Percentiles rank a stretch among this genome's conserved stretches.
Evolutionary conservation across 768 basidiomycete species (phyloP).

Genomic region (Macrolepiota dolichaula): DNA sequence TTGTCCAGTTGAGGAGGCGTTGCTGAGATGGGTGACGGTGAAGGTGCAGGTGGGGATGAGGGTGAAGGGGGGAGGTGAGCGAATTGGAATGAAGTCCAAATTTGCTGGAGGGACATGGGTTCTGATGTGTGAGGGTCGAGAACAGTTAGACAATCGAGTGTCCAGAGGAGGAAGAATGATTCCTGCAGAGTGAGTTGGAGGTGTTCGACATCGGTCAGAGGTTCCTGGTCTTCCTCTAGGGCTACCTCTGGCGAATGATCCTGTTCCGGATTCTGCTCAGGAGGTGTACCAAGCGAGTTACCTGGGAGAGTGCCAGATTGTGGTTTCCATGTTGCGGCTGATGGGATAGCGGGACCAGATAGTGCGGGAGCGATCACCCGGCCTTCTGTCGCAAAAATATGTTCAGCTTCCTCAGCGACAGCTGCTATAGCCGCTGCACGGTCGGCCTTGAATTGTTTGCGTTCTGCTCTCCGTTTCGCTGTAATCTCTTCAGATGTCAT

Average conservation of each 20-base stretch:
- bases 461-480: constrained; percentile 80
- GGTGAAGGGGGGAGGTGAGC: constrained; percentile 40
- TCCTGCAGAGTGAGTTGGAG: constrained; percentile 87
- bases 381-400: constrained; percentile 67
- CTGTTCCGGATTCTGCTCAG: constrained; percentile 23
- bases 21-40: constrained; percentile 20
- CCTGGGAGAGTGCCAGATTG: constrained; percentile 16
- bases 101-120: constrained; percentile 50
- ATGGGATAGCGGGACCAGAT: constrained; percentile 64
- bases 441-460: constrained; percentile 91
- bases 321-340: constrained; percentile 76
- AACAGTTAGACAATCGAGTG: constrained; percentile 76
- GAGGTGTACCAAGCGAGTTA: constrained; percentile 17
- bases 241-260: constrained; percentile 3
- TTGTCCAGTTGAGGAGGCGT: constrained; percentile 68
- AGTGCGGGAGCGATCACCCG: constrained; percentile 59
- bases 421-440: constrained; percentile 85
- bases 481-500: constrained; percentile 91
- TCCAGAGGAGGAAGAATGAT: constrained; percentile 87
- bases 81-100: constrained; percentile 65
- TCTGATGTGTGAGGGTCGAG: constrained; percentile 58
- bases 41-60: constrained; percentile 16
- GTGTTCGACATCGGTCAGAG: constrained; percentile 78
- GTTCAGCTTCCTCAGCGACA: constrained; percentile 77
- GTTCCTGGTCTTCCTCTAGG: constrained; percentile 44